Conservation (phyloP, 768 basidiomycete genomes). For the Suillus decipiens region DNA sequence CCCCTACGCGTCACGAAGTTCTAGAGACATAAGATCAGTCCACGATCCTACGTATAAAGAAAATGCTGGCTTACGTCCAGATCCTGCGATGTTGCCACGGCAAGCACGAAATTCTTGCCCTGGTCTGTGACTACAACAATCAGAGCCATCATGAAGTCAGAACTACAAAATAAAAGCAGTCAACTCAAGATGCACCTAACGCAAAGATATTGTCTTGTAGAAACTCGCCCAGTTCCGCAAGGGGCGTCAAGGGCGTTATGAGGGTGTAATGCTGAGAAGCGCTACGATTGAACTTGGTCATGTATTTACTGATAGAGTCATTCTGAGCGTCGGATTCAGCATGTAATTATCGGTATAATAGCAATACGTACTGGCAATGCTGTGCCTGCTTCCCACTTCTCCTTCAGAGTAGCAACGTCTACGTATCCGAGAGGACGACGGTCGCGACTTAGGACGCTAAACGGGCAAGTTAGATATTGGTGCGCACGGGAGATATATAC, state of each 20-base stretch:
- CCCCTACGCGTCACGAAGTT: conserved; percentile 7
- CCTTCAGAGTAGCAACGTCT: conserved; percentile 73
- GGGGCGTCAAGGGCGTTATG: conserved; percentile 78
- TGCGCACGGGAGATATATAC: conserved; percentile 14
- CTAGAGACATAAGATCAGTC: neutral
- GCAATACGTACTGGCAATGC: conserved; percentile 63
- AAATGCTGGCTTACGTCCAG: conserved; percentile 42
- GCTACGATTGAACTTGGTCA: conserved; percentile 73
- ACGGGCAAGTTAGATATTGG: neutral
- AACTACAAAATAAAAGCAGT: neutral
- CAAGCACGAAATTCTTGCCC: conserved; percentile 80
- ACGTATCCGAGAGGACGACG: conserved; percentile 84
- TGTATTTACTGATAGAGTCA: conserved; percentile 70
- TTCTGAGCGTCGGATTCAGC: conserved; percentile 41
- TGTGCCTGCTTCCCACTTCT: conserved; percentile 73
- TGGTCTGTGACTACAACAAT: conserved; percentile 73
- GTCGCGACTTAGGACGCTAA: conserved; percentile 72
- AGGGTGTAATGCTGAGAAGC: conserved; percentile 68
- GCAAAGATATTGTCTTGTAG: conserved; percentile 73
- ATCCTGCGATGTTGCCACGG: conserved; percentile 76
- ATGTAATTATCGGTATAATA: neutral
- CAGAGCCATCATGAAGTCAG: conserved; percentile 12
- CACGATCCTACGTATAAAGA: too few relatives aligned
- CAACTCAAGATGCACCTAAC: conserved; percentile 48
- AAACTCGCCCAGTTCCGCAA: conserved; percentile 83